Base-by-base conservation (phyloP, 1,284 basidiomycete species). In the Ceratobasidium sp. region DNA sequence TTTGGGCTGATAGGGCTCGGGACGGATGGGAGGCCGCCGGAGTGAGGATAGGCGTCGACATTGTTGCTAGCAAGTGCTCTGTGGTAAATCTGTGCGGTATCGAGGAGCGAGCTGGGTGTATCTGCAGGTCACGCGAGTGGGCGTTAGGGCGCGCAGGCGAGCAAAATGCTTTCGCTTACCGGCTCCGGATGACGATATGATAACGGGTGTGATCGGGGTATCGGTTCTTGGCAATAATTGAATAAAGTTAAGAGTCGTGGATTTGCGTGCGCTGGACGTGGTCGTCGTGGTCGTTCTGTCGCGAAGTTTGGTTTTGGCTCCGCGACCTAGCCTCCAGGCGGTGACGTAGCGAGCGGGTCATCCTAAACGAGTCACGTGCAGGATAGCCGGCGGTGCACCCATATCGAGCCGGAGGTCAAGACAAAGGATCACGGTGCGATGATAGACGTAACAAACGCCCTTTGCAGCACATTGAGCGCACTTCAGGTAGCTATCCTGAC, bases 71-170 rank as follows among this genome's bases (percentile, higher is more conserved):
- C 42, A 60, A 37, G 53, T n/a, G n/a, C n/a, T n/a, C n/a, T n/a
- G n/a, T n/a, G n/a, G n/a, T n/a, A n/a, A n/a, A n/a, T n/a, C n/a
- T n/a, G n/a, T 51, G 26, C 7, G 17, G 26, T 28, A 31, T 64
- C 13, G 61, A 37, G 42, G 23, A 20, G 37, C 37, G 7, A 26
- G 17, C 33, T 53, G 28, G 47, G 75, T 69, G 17, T 37, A 35
- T 68, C n/a, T 42, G 20, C 37, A 37, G 58, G 58, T 61, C 58
- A 61, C 58, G 35, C 58, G 58, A 61, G 58, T 37, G 54, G 39
- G 49, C 20, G 13, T 47, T 47, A 31, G 66, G 53, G 77, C 39
- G 28, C 35, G 77, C 77, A 77, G 64, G 75, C 77, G 74, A 78
- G 64, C 77, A 58, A n/a, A 58, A 67, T n/a, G n/a, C n/a, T n/a